phyloP scores from a whole-genome alignment of 352 stramenopile genomes.

The Globisporangium nunn region DNA sequence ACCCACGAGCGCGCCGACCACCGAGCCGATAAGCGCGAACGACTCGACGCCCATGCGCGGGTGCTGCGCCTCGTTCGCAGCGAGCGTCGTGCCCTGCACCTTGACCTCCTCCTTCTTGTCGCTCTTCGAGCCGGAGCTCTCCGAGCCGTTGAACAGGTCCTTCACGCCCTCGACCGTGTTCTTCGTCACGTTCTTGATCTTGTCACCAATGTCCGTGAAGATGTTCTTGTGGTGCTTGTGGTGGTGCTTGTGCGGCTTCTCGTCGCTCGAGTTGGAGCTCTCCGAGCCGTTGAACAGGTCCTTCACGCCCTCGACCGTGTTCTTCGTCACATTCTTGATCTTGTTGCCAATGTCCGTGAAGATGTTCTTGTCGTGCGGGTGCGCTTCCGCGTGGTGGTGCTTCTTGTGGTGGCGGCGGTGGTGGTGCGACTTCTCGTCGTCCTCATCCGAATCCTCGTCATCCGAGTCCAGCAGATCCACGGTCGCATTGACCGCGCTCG shows the following conservation, averaged over 20 bases:
- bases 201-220: slow-evolving; percentile 15
- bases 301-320: not conserved
- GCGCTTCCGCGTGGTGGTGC: no score
- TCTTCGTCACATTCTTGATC: slow-evolving; percentile 4
- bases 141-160: slow-evolving; percentile 14
- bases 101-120: slow-evolving; percentile 5
- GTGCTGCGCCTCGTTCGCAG: slow-evolving; percentile 13
- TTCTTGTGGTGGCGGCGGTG: slow-evolving; percentile 4
- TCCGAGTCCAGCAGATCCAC: slow-evolving; percentile 3
- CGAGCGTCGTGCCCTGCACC: slow-evolving; percentile 10
- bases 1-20: slow-evolving; percentile 12
- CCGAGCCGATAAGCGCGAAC: slow-evolving; percentile 15
- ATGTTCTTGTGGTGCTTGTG: slow-evolving; percentile 3
- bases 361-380: slow-evolving; percentile 4
- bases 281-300: slow-evolving; percentile 15
- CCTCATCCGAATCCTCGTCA: slow-evolving; percentile 19
- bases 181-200: slow-evolving; percentile 7
- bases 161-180: not conserved
- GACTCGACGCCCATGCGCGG: slow-evolving; percentile 6
- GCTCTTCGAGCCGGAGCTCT: slow-evolving; percentile 1
- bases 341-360: slow-evolving; percentile 15
- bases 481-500: not conserved
- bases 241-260: no score
- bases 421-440: slow-evolving; percentile 10
- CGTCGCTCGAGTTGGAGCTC: not conserved